Percentiles rank a stretch among this genome's conserved stretches.
Evolutionary conservation across 106 monocot genomes (phyloP).

Genomic region (Dendrobium catenatum): DNA sequence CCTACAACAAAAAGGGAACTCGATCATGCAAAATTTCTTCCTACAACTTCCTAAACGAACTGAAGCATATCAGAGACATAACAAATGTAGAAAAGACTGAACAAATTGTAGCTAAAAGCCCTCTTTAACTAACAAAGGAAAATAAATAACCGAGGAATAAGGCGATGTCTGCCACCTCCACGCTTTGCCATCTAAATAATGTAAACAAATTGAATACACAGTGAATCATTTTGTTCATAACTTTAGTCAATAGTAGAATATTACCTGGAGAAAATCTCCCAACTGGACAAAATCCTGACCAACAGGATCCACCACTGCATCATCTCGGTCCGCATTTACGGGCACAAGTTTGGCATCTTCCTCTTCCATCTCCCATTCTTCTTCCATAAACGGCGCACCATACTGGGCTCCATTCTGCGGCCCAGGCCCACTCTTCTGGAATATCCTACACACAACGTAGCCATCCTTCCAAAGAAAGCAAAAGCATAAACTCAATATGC

Average conservation of each 20-base stretch:
- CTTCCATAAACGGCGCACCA: constrained; percentile 71
- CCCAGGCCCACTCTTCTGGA: constrained; percentile 70
- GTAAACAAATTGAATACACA: background rate
- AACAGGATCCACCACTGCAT: background rate
- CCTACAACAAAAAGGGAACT: background rate
- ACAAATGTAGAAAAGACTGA: background rate
- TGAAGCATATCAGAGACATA: background rate
- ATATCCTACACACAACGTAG: constrained; percentile 80
- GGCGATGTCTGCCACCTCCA: background rate
- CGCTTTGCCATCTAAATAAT: background rate
- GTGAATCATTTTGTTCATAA: background rate
- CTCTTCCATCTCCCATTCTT: constrained; percentile 56
- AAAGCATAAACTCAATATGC: background rate
- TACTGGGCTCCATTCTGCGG: constrained; percentile 91
- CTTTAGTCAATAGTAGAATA: background rate
- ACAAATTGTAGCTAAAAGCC: background rate
- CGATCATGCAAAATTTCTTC: background rate
- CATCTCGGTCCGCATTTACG: background rate
- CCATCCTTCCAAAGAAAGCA: constrained; percentile 39
- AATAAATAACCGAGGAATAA: background rate
- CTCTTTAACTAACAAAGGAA: background rate
- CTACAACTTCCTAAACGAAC: background rate
- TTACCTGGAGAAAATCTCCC: constrained; percentile 12
- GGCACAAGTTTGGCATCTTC: constrained; percentile 3
- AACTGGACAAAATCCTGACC: constrained; percentile 5